A percentile compares a stretch with the other conserved stretches of the same genome.
Evolutionary conservation across 2,329 filamentous ascomycete genomes (phyloP).

Genomic region (Ophiocordyceps australis): DNA sequence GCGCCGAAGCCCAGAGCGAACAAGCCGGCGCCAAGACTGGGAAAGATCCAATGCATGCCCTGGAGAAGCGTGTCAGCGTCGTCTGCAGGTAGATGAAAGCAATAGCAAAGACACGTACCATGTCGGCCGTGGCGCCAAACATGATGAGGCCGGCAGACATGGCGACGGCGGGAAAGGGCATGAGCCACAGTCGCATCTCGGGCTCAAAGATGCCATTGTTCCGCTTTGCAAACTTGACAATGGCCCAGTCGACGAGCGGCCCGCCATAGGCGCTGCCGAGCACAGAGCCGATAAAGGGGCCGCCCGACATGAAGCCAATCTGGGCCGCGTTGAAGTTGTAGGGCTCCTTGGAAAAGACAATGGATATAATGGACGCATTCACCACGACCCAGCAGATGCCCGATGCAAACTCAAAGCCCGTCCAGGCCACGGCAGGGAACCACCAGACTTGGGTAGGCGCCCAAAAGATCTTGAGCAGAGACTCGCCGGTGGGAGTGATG

Average conservation of each 20-base stretch:
- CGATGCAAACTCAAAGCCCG: constrained; percentile 18
- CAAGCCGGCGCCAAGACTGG: constrained; percentile 15
- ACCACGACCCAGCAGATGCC: constrained; percentile 16
- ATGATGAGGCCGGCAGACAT: constrained; percentile 18
- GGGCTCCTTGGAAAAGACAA: constrained; percentile 15
- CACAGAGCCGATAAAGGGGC: constrained; percentile 17
- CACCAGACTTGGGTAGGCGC: constrained; percentile 5
- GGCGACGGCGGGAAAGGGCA: constrained; percentile 10
- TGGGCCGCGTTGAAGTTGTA: constrained; percentile 10
- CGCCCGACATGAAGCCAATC: constrained; percentile 11
- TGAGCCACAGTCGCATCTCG: constrained; percentile 20
- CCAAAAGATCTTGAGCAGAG: constrained; percentile 4
- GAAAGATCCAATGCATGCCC: constrained; percentile 24
- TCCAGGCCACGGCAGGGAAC: constrained; percentile 20
- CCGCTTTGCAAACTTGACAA: constrained; percentile 15
- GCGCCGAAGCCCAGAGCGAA: constrained; percentile 19
- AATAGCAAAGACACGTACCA: constrained; percentile 7
- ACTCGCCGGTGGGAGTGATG: constrained; percentile 5
- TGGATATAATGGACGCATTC: constrained; percentile 11
- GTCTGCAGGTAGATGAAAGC: neutral
- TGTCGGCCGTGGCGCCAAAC: constrained; percentile 17
- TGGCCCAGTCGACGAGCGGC: constrained; percentile 16
- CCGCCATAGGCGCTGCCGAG: constrained; percentile 20
- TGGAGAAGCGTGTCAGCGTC: constrained; percentile 6
- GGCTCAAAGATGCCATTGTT: constrained; percentile 23